phyloP scores from a whole-genome alignment of 148 eudicot species.

The Chenopodium berlandieri region DNA sequence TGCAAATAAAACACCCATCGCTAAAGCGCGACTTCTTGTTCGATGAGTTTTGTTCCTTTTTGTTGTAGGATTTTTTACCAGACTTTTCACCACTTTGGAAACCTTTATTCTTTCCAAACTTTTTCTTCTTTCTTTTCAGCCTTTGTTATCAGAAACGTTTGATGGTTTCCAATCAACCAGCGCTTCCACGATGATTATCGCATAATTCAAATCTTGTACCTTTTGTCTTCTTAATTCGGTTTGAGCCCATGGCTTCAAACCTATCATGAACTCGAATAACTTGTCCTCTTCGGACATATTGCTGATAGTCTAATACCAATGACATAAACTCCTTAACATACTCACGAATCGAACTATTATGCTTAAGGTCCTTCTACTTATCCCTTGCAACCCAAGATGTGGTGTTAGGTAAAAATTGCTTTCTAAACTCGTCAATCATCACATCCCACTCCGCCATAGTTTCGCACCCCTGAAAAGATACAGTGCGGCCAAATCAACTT shows the following conservation, averaged over 20 bases:
- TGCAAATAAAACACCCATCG: background rate
- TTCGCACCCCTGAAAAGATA: no score
- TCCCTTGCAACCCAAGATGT: background rate
- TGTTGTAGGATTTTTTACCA: no score
- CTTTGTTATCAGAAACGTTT: background rate
- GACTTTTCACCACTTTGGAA: no score
- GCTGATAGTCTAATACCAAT: background rate
- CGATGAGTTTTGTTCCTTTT: background rate
- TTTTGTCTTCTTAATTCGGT: background rate
- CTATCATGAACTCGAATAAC: background rate
- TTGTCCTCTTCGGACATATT: background rate
- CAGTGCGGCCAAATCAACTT: no score
- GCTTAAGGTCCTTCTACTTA: background rate
- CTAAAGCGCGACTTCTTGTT: background rate
- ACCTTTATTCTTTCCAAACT: background rate
- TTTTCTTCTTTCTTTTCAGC: background rate
- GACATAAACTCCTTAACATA: background rate
- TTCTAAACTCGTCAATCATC: background rate
- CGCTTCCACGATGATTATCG: background rate
- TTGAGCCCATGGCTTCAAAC: background rate
- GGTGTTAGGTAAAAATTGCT: slow-evolving; percentile 3
- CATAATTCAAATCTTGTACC: background rate
- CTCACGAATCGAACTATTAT: background rate
- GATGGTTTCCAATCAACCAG: background rate
- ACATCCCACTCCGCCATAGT: background rate